phyloP scores from a whole-genome alignment of 2,329 filamentous ascomycete genomes.

The Xylariaceae sp. region DNA sequence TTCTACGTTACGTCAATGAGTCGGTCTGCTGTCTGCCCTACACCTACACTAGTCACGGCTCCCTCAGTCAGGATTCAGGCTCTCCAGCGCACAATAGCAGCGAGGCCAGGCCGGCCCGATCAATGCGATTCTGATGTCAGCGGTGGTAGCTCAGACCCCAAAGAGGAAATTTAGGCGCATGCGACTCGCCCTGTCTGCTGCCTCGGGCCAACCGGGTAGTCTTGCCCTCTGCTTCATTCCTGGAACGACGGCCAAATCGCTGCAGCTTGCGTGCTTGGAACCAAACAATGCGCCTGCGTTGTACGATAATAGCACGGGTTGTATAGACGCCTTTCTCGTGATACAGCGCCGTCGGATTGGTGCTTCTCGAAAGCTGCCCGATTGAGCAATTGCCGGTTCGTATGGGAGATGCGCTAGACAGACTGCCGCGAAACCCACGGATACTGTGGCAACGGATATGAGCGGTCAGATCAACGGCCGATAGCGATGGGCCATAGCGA shows the following conservation, averaged over 20 bases:
- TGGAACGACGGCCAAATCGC: too few species aligned
- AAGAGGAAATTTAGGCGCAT: constrained; percentile 13
- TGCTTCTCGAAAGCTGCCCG: constrained; percentile 22
- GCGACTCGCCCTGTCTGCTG: background rate
- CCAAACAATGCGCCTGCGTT: background rate
- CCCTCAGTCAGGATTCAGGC: too few species aligned
- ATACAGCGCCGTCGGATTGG: constrained; percentile 24
- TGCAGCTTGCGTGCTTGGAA: background rate
- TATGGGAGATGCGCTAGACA: constrained; percentile 13
- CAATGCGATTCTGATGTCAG: constrained; percentile 4
- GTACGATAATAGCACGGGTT: background rate
- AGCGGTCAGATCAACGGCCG: background rate
- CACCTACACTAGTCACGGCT: too few species aligned
- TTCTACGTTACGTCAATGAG: background rate
- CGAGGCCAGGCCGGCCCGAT: constrained; percentile 13
- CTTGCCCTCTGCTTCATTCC: background rate
- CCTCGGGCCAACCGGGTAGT: background rate
- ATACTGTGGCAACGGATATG: background rate
- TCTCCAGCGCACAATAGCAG: background rate
- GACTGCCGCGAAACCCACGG: too few species aligned
- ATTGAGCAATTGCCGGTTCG: constrained; percentile 9
- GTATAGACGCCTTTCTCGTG: constrained; percentile 22
- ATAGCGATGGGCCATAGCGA: constrained; percentile 11
- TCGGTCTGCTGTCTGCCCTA: background rate
- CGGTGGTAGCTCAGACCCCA: constrained; percentile 8